Percentiles rank a stretch among this genome's conserved stretches.
Evolutionary conservation across 495 filamentous ascomycete genomes (phyloP).

Genomic region (Aspergillus cristatus): DNA sequence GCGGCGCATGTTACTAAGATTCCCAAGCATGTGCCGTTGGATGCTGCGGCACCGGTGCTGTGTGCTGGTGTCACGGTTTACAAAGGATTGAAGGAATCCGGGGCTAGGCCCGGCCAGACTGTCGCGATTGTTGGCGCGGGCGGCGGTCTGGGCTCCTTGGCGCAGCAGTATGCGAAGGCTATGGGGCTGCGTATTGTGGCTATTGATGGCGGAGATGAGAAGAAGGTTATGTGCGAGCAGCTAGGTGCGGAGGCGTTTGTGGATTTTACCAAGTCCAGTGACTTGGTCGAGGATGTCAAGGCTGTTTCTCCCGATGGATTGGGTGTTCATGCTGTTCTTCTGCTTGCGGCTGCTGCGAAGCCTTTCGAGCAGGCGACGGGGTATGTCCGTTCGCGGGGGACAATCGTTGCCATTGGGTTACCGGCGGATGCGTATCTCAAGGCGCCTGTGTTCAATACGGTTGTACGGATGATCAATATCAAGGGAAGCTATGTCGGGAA

Average conservation of each 20-base stretch:
- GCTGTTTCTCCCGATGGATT: conserved; percentile 55
- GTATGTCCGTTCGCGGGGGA: conserved; percentile 61
- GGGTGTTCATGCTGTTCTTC: conserved; percentile 66
- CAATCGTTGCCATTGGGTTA: conserved; percentile 64
- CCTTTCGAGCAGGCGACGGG: conserved; percentile 79
- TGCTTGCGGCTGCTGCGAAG: conserved; percentile 66
- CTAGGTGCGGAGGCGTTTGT: conserved; percentile 59
- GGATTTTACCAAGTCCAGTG: conserved; percentile 53
- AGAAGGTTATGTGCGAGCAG: conserved; percentile 53
- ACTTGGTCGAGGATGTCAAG: conserved; percentile 63
- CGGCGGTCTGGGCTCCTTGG: conserved; percentile 73
- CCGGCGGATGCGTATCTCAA: conserved; percentile 58
- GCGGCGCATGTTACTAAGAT: conserved; percentile 69
- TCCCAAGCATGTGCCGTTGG: conserved; percentile 60
- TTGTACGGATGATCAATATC: conserved; percentile 69
- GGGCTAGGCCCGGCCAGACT: conserved; percentile 60
- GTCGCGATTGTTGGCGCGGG: conserved; percentile 90
- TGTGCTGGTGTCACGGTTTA: conserved; percentile 88
- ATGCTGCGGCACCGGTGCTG: conserved; percentile 67
- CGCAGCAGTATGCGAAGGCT: conserved; percentile 79
- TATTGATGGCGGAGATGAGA: conserved; percentile 75
- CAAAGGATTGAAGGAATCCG: conserved; percentile 82
- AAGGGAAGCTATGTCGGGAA: conserved; percentile 75
- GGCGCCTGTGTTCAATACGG: conserved; percentile 67
- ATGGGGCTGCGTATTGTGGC: conserved; percentile 73